A percentile compares a stretch with the other conserved stretches of the same genome.
These are phyloP conservation scores for Reticulascus tulasneorum DNA, from an alignment of 2,329 filamentous ascomycete species.

Conservation along the genomic window DNA sequence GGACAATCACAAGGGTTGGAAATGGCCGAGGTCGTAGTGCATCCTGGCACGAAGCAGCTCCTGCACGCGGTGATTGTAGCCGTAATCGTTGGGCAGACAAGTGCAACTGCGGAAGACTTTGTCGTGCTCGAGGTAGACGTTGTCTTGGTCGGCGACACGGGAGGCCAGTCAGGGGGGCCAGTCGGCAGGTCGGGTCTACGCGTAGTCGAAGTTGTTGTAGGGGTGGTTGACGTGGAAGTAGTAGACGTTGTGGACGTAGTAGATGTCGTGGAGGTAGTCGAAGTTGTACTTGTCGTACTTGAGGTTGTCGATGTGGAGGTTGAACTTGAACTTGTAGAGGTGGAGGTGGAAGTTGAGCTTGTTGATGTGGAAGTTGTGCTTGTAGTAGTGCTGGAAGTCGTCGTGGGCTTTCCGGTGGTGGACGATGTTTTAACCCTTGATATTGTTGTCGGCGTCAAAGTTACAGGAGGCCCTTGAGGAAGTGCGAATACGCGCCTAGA, in stretches of 20 bases:
- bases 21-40: constrained; percentile 23
- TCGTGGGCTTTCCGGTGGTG: too few species aligned
- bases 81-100: constrained; percentile 28
- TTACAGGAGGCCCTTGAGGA: too few species aligned
- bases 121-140: constrained; percentile 2
- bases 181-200: not conserved
- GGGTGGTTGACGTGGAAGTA: constrained; percentile 1
- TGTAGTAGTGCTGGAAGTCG: too few species aligned
- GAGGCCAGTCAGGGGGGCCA: not conserved
- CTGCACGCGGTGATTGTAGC: constrained; percentile 24
- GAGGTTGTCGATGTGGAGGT: too few species aligned
- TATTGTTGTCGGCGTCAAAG: too few species aligned
- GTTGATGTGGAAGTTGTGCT: too few species aligned
- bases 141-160: constrained; percentile 1
- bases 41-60: constrained; percentile 26
- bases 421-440: too few species aligned
- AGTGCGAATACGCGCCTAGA: too few species aligned
- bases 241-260: not conserved
- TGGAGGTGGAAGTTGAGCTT: too few species aligned
- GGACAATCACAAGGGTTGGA: constrained; percentile 28
- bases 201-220: constrained; percentile 1
- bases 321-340: too few species aligned
- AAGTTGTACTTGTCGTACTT: not conserved
- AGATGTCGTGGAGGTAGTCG: not conserved
- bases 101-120: constrained; percentile 1